phyloP scores from a whole-genome alignment of 2,329 filamentous ascomycete genomes.

The Drechslera avenae region DNA sequence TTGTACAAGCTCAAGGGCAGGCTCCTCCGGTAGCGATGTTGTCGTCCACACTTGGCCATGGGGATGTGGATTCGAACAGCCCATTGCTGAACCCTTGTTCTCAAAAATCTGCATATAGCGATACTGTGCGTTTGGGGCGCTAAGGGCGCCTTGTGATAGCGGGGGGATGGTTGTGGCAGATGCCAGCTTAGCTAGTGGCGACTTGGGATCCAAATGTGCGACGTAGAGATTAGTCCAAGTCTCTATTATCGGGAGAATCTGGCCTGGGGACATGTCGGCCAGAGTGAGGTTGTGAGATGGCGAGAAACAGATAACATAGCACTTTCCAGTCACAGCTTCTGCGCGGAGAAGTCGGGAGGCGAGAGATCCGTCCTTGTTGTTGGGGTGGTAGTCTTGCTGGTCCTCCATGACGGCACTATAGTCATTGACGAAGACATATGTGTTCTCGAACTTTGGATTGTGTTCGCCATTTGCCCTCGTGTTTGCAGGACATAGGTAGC shows the following conservation, averaged over 20 bases:
- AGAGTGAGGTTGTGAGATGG: constrained; percentile 88
- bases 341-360: constrained; percentile 79
- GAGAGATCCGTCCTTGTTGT: constrained; percentile 60
- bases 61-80: constrained; percentile 96
- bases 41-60: constrained; percentile 98
- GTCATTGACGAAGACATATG: constrained; percentile 96
- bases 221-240: constrained; percentile 93
- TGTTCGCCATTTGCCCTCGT: constrained; percentile 81
- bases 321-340: constrained; percentile 88
- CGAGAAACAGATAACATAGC: constrained; percentile 95
- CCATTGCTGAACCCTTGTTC: constrained; percentile 98
- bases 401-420: constrained; percentile 96
- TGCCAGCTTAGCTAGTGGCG: constrained; percentile 61
- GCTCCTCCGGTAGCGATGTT: constrained; percentile 88
- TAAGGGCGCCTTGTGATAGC: constrained; percentile 51
- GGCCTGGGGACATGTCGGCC: constrained; percentile 77
- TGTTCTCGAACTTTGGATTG: constrained; percentile 85
- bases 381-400: constrained; percentile 75
- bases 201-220: constrained; percentile 74
- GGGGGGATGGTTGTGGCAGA: constrained; percentile 57
- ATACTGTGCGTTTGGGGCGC: constrained; percentile 73
- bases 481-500: constrained; percentile 94
- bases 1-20: constrained; percentile 75
- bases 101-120: constrained; percentile 99
- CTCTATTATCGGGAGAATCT: constrained; percentile 82